Percentiles rank a stretch among this genome's conserved stretches.
phyloP scores from a whole-genome alignment of 495 filamentous ascomycete genomes.

The Penicillium cosmopolitanum region DNA sequence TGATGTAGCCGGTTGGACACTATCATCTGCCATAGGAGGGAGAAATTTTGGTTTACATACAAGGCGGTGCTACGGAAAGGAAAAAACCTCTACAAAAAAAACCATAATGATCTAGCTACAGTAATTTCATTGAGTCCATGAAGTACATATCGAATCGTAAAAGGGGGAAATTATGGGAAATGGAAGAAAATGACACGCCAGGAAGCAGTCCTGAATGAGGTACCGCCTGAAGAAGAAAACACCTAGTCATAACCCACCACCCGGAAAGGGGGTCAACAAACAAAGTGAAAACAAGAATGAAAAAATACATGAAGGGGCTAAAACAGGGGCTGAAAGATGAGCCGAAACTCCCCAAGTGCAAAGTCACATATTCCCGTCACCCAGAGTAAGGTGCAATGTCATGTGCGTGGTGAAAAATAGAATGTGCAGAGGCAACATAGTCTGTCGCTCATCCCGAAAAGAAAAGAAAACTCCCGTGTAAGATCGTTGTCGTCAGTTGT shows the following conservation, averaged over 20 bases:
- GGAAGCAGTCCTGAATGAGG: neutral
- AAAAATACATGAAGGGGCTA: conserved; percentile 13
- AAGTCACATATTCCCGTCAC: conserved; percentile 8
- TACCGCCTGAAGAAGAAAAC: conserved; percentile 8
- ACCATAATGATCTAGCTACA: conserved; percentile 15
- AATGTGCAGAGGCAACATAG: conserved; percentile 9
- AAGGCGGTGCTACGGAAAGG: conserved; percentile 1
- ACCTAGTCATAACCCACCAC: neutral
- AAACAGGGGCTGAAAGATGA: conserved; percentile 13
- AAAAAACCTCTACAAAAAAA: neutral
- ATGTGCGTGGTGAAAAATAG: conserved; percentile 13
- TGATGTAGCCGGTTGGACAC: no score
- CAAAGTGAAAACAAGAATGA: conserved; percentile 8
- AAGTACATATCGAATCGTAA: conserved; percentile 29
- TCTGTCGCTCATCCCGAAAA: conserved; percentile 20
- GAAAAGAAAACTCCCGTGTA: conserved; percentile 23
- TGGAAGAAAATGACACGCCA: conserved; percentile 11
- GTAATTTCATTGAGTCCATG: conserved; percentile 25
- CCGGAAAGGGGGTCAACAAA: conserved; percentile 1
- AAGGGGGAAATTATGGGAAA: conserved; percentile 18
- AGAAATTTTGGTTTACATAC: neutral
- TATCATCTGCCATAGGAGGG: no score
- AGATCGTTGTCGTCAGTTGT: conserved; percentile 30
- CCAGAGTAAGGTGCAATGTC: conserved; percentile 7
- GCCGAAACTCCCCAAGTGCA: conserved; percentile 16